Conservation (phyloP, 2,329 filamentous ascomycete genomes). For the Penicillium sp. region DNA sequence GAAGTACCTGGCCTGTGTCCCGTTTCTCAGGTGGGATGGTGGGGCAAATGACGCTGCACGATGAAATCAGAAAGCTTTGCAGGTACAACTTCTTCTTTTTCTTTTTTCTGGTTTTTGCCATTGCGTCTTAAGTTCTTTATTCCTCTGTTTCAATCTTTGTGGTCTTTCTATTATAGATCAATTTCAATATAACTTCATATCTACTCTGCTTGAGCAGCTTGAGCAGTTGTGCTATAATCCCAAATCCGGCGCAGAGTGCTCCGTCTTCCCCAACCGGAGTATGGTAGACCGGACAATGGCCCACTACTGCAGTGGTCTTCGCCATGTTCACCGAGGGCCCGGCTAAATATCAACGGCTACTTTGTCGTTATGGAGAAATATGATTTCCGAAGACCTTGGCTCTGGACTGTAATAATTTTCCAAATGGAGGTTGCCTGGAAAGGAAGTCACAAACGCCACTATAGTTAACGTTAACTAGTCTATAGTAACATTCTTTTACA, state of each 20-base stretch:
- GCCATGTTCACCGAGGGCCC: conserved; percentile 23
- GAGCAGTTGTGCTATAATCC: background rate
- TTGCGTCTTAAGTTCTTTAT: background rate
- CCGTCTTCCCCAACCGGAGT: conserved; percentile 28
- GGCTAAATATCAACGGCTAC: conserved; percentile 21
- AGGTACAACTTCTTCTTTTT: background rate
- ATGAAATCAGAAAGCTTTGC: conserved; percentile 16
- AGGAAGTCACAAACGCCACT: background rate
- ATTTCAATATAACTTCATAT: conserved; percentile 2
- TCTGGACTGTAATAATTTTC: background rate
- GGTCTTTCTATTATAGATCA: background rate
- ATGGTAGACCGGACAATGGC: conserved; percentile 29
- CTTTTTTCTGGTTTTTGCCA: background rate
- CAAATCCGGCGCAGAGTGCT: conserved; percentile 34
- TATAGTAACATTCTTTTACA: background rate
- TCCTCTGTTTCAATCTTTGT: background rate
- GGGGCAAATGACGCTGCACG: conserved; percentile 27
- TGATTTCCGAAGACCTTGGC: background rate
- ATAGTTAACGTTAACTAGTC: too few relatives aligned
- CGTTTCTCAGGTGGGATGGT: conserved; percentile 19
- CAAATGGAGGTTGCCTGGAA: background rate
- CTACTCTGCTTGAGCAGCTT: background rate
- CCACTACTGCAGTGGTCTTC: conserved; percentile 21
- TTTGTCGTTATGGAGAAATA: background rate
- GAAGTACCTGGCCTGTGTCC: conserved; percentile 14